Percentiles rank a stretch among this genome's conserved stretches.
Conservation (phyloP, 805 yeast species). For the Pichia membranifaciens region DNA sequence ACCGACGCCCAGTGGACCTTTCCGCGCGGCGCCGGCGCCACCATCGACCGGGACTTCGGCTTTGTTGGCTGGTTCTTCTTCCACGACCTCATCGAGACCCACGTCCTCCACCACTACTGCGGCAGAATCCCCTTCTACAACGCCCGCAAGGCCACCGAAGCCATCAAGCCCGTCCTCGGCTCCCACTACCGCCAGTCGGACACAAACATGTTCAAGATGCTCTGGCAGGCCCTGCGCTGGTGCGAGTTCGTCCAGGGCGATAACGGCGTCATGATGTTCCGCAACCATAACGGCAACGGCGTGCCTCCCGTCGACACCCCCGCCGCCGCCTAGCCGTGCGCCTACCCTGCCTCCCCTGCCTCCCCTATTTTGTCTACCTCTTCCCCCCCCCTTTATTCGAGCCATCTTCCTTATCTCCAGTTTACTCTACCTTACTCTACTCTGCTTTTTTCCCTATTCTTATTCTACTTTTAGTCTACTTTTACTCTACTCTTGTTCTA, state of each 20-base stretch:
- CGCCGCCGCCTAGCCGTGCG: too few relatives aligned
- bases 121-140: conserved; percentile 52
- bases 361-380: too few relatives aligned
- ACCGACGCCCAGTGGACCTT: conserved; percentile 52
- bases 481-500: too few relatives aligned
- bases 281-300: conserved; percentile 49
- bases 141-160: conserved; percentile 48
- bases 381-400: too few relatives aligned
- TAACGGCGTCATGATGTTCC: conserved; percentile 59
- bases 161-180: conserved; percentile 48
- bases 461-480: too few relatives aligned
- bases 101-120: conserved; percentile 50
- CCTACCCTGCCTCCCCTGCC: too few relatives aligned
- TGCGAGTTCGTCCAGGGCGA: conserved; percentile 72
- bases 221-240: conserved; percentile 53
- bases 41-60: conserved; percentile 58
- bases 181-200: conserved; percentile 43
- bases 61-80: conserved; percentile 51
- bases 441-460: too few relatives aligned
- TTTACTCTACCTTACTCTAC: too few relatives aligned
- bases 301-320: conserved; percentile 25
- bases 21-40: conserved; percentile 63
- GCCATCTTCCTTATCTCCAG: too few relatives aligned
- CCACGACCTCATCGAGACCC: conserved; percentile 56
- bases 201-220: conserved; percentile 51